phyloP scores from a whole-genome alignment of 306 rosid genomes.

The Hylodesmum podocarpum region DNA sequence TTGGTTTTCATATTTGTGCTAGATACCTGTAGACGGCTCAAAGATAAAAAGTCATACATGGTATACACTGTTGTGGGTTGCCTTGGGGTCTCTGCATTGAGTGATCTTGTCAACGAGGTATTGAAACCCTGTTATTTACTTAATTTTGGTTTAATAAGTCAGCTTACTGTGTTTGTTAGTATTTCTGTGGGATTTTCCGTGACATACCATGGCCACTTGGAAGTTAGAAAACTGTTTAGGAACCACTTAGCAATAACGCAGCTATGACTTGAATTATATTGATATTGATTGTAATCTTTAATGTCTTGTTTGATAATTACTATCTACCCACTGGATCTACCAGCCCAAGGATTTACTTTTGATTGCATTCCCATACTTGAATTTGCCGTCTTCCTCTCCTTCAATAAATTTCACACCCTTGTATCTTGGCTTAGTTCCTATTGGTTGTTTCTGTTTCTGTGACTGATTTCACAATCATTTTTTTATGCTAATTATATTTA shows the following conservation, averaged over 20 bases:
- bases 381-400: not conserved
- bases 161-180: not conserved
- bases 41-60: constrained; percentile 86
- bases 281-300: not conserved
- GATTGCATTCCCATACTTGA: not conserved
- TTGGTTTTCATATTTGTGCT: constrained; percentile 70
- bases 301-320: not conserved
- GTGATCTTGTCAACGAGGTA: constrained; percentile 90
- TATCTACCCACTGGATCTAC: not conserved
- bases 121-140: not conserved
- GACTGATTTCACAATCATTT: not conserved
- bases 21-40: constrained; percentile 65
- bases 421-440: not conserved
- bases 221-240: not conserved
- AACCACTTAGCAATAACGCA: not conserved
- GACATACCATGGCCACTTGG: constrained; percentile 22
- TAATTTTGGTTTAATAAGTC: constrained; percentile 1
- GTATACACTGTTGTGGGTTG: constrained; percentile 90
- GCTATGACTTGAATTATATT: not conserved
- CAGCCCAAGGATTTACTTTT: not conserved
- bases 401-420: not conserved
- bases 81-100: constrained; percentile 77
- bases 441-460: not conserved
- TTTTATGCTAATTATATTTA: not conserved
- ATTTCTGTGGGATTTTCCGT: constrained; percentile 6